Conservation (phyloP, 306 rosid genomes). For the Begonia loranthoides region DNA sequence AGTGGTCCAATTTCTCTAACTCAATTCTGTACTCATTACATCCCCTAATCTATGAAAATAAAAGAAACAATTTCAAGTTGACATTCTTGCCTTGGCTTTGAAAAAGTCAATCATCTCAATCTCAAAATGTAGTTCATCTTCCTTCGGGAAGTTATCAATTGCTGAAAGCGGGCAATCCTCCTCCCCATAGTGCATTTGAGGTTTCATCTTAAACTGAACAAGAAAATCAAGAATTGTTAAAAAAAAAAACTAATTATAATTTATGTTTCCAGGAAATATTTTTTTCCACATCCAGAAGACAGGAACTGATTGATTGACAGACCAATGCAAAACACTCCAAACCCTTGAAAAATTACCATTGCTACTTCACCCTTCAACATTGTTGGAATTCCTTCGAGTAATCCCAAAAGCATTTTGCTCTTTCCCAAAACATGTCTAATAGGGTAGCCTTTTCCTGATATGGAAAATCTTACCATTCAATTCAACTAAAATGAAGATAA, state of each 20-base stretch:
- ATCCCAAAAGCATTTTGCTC: slow-evolving; percentile 81
- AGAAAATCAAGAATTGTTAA: slow-evolving; percentile 12
- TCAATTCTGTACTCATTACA: too few relatives aligned
- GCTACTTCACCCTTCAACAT: slow-evolving; percentile 94
- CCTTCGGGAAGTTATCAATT: slow-evolving; percentile 67
- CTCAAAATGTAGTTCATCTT: slow-evolving; percentile 88
- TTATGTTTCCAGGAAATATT: background rate
- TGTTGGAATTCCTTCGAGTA: slow-evolving; percentile 90
- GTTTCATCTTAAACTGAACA: slow-evolving; percentile 85
- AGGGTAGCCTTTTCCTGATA: slow-evolving; percentile 66
- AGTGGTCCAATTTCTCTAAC: too few relatives aligned
- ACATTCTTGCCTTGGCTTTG: slow-evolving; percentile 70
- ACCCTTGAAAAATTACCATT: slow-evolving; percentile 39
- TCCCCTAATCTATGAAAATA: too few relatives aligned
- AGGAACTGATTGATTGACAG: too few relatives aligned
- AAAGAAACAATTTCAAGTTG: slow-evolving; percentile 4
- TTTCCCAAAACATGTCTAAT: slow-evolving; percentile 71
- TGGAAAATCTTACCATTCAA: slow-evolving; percentile 6
- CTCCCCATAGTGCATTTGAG: slow-evolving; percentile 79
- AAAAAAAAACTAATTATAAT: background rate
- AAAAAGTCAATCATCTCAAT: slow-evolving; percentile 83
- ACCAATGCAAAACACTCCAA: too few relatives aligned
- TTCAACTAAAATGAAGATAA: slow-evolving; percentile 7
- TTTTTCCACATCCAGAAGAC: background rate
- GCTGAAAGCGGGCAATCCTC: slow-evolving; percentile 77